Percentiles rank a stretch among this genome's conserved stretches.
Conservation (phyloP, 331 rosid species). For the Telfairia occidentalis region DNA sequence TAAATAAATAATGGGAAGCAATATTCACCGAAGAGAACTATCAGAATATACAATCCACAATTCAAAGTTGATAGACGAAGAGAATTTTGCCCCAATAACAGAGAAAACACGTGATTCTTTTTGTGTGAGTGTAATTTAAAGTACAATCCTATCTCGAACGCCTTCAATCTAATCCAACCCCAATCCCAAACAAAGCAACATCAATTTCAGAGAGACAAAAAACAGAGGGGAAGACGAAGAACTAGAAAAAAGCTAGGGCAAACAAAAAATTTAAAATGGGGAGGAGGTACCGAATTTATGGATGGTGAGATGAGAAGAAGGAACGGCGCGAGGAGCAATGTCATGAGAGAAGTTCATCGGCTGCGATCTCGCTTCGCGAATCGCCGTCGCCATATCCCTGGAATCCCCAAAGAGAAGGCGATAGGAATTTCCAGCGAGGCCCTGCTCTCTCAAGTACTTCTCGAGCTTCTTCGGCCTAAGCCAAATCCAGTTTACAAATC, state of each 20-base stretch:
- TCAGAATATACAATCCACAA: too few species aligned
- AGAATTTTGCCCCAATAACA: too few species aligned
- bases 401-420: constrained; percentile 31
- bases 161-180: too few species aligned
- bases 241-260: not conserved
- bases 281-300: constrained; percentile 20
- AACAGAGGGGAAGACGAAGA: too few species aligned
- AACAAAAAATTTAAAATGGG: not conserved
- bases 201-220: too few species aligned
- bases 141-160: too few species aligned
- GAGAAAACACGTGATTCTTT: too few species aligned
- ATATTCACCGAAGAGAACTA: too few species aligned
- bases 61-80: too few species aligned
- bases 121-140: too few species aligned
- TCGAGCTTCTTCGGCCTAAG: constrained; percentile 46
- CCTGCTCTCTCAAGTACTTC: constrained; percentile 28
- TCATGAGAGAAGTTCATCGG: constrained; percentile 36
- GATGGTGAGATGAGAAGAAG: constrained; percentile 12
- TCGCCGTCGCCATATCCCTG: constrained; percentile 13
- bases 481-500: constrained; percentile 40
- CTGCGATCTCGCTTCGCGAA: constrained; percentile 21
- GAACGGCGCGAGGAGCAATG: constrained; percentile 18
- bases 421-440: constrained; percentile 41
- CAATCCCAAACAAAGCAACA: too few species aligned
- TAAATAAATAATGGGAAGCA: too few species aligned